Evolutionary conservation across 768 basidiomycete genomes (phyloP), one percentile per base, ranked within the genome.

Genomic region (Amanita pseudoporphyria): DNA sequence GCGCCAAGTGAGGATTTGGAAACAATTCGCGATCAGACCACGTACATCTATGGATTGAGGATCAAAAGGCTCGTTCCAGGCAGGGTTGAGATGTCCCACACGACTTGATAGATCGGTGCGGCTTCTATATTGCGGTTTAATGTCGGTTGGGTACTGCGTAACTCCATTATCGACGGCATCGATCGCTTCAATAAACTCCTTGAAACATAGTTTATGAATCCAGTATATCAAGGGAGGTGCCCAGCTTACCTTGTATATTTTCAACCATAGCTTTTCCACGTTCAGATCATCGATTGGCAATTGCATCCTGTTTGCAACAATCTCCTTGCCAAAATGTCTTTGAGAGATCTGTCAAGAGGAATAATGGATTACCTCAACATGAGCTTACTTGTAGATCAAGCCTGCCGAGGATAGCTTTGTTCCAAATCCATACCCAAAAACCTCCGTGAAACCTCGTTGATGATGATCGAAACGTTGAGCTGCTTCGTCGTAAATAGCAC

Each of bases 161-260:
- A 99, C 78, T 14, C 95, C 95, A 61, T 99, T 99, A 70, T 99
- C 95, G 62, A 93, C 84, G 3, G 78, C 95, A 64, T 96, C 94
- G 54, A 97, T 81, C 9, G 84, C 87, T 67, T 99, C 95, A 39
- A 99, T 85, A 59, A 95, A 92, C 62, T 93, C 89, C 82, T 92
- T 10, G 30, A 13, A 43, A 38, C 14, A 18, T 19, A 55, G 51
- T 44, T 13, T 44, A 9, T 24, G 47, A 26, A 22, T 24, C 31
- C 14, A 5, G 44, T 2, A 5, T n/a, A 22, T 45, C 18, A 12
- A 7, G 16, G 14, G 36, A 10, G 12, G 35, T 12, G 6, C 16
- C 30, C 19, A n/a, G 39, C 62, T 37, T 56, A 87, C 89, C 61
- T 76, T 82, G 73, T 99, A 99, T 55, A 97, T 51, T 63, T 92